Evolutionary conservation across 1,284 basidiomycete species (phyloP).

Genomic region (Austroboletus novae-zelandiae): DNA sequence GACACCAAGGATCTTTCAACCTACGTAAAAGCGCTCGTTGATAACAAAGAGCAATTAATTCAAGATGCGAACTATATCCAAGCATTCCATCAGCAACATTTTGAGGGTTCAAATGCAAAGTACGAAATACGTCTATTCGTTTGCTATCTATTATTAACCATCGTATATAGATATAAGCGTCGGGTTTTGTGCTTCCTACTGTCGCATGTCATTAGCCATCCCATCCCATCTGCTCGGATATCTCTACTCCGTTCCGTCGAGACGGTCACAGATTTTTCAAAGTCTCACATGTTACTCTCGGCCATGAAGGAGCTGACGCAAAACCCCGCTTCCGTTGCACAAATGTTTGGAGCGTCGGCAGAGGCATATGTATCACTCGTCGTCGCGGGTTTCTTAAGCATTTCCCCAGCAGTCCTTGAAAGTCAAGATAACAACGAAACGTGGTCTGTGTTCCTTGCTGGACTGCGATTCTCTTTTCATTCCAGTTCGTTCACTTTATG

Average conservation of each 20-base stretch:
- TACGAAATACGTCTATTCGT: slow-evolving; percentile 34
- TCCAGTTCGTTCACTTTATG: slow-evolving; percentile 37
- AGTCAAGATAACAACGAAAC: slow-evolving; percentile 31
- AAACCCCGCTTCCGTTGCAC: slow-evolving; percentile 15
- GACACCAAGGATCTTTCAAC: slow-evolving; percentile 68
- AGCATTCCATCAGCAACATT: slow-evolving; percentile 61
- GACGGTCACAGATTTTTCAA: slow-evolving; percentile 61
- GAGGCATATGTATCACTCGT: slow-evolving; percentile 50
- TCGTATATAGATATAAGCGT: slow-evolving; percentile 61
- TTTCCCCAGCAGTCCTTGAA: slow-evolving; percentile 46
- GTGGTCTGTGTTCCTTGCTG: slow-evolving; percentile 49
- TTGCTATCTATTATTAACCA: slow-evolving; percentile 7
- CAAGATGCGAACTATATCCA: slow-evolving; percentile 69
- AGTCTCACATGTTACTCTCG: slow-evolving; percentile 64
- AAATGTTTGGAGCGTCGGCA: slow-evolving; percentile 26
- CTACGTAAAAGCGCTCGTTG: slow-evolving; percentile 62
- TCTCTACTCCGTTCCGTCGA: slow-evolving; percentile 60
- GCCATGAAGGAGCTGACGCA: slow-evolving; percentile 50
- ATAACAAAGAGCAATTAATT: slow-evolving; percentile 59
- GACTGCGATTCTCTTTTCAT: slow-evolving; percentile 46
- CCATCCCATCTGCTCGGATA: slow-evolving; percentile 48
- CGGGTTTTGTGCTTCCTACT: slow-evolving; percentile 77
- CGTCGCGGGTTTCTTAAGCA: slow-evolving; percentile 54
- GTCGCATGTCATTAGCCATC: slow-evolving; percentile 76
- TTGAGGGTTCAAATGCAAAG: slow-evolving; percentile 49